A percentile compares a stretch with the other conserved stretches of the same genome.
These are phyloP conservation scores for Blastobotrys illinoisensis DNA, from an alignment of 1,139 yeast species.

Conservation along the genomic window DNA sequence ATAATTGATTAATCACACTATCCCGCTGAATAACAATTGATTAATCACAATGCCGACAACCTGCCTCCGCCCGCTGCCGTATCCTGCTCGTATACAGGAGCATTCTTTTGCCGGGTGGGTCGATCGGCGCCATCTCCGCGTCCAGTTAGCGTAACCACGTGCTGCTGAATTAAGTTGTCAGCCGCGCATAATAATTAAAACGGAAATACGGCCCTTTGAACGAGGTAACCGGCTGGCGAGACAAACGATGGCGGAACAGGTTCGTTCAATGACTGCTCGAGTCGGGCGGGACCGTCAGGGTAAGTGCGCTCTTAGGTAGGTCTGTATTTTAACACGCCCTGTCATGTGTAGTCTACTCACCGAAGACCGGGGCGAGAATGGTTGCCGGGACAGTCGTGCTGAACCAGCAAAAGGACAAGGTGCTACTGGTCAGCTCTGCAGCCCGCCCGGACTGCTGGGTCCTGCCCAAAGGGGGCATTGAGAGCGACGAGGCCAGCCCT, in stretches of 20 bases:
- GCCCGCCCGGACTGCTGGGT: slow-evolving; percentile 70
- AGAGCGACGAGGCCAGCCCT: slow-evolving; percentile 59
- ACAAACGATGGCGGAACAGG: neutral
- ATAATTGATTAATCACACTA: neutral
- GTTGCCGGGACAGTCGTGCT: slow-evolving; percentile 89
- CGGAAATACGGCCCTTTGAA: neutral
- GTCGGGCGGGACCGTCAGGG: slow-evolving; percentile 10
- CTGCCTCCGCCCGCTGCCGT: neutral
- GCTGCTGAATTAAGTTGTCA: neutral
- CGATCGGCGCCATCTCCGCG: too few species aligned
- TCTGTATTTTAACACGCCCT: neutral
- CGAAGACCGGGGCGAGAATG: slow-evolving; percentile 66
- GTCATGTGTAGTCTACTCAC: slow-evolving; percentile 36
- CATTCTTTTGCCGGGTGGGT: too few species aligned
- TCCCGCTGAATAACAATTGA: neutral
- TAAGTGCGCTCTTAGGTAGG: neutral
- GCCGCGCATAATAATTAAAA: neutral
- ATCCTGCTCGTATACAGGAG: too few species aligned
- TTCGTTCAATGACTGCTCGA: slow-evolving; percentile 8
- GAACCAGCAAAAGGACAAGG: slow-evolving; percentile 49
- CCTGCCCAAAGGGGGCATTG: slow-evolving; percentile 94
- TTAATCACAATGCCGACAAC: neutral
- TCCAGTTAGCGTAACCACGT: neutral
- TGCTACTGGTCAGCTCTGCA: slow-evolving; percentile 72
- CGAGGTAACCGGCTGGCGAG: neutral